phyloP scores from a whole-genome alignment of 805 yeast species.

The Spathaspora sp. region DNA sequence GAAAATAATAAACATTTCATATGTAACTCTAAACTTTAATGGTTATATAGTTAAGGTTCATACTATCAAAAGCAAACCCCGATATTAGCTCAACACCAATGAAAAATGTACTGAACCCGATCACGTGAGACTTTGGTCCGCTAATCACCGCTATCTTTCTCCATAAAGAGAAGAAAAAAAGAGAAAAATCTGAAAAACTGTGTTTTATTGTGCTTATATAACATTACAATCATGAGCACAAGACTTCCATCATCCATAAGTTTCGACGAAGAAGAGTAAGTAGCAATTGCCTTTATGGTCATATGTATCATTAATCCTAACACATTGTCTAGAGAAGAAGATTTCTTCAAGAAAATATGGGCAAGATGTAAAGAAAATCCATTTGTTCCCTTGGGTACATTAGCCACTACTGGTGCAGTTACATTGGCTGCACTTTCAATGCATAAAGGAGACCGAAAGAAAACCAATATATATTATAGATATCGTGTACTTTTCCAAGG shows the following conservation, averaged over 20 bases:
- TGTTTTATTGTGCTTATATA: neutral
- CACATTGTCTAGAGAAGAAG: conserved; percentile 27
- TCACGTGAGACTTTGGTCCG: neutral
- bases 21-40: no score
- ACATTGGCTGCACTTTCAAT: conserved; percentile 73
- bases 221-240: neutral
- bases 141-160: neutral
- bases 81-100: neutral
- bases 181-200: neutral
- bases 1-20: no score
- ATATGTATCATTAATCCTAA: conserved; percentile 6
- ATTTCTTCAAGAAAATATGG: conserved; percentile 52
- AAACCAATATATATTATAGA: conserved; percentile 83
- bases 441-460: conserved; percentile 63
- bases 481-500: conserved; percentile 89
- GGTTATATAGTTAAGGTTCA: no score
- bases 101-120: neutral
- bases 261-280: conserved; percentile 8
- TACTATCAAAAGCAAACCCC: neutral
- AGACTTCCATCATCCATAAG: conserved; percentile 6
- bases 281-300: neutral
- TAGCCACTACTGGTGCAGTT: conserved; percentile 79
- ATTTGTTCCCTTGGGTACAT: conserved; percentile 77
- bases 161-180: neutral
- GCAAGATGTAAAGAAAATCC: conserved; percentile 81